Conservation (phyloP, 352 stramenopile species). For the Phytopythium boreale region DNA sequence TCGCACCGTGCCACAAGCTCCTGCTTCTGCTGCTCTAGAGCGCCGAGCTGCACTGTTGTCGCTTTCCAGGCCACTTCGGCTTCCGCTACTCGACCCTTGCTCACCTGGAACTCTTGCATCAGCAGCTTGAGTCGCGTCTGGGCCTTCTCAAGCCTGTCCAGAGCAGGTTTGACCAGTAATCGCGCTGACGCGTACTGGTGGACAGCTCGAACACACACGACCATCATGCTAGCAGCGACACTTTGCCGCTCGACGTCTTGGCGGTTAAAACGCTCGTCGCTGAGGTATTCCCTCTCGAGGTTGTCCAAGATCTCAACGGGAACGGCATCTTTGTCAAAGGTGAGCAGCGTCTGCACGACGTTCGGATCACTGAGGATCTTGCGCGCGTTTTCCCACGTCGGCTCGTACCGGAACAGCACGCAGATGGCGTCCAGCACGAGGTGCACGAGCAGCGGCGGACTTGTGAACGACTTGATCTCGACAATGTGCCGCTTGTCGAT, state of each 20-base stretch:
- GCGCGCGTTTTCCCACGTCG: constrained; percentile 70
- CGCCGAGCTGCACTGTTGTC: constrained; percentile 22
- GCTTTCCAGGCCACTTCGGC: constrained; percentile 36
- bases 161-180: constrained; percentile 52
- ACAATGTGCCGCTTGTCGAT: constrained; percentile 76
- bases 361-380: constrained; percentile 62
- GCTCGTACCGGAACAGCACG: constrained; percentile 65
- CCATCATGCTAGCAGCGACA: constrained; percentile 73
- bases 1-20: constrained; percentile 22
- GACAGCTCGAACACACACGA: constrained; percentile 70
- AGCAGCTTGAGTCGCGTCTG: constrained; percentile 46
- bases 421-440: constrained; percentile 71
- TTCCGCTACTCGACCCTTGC: constrained; percentile 52
- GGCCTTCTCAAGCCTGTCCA: constrained; percentile 63
- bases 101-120: constrained; percentile 66
- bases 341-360: constrained; percentile 64
- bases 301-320: constrained; percentile 29
- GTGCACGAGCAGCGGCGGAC: constrained; percentile 62
- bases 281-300: constrained; percentile 46
- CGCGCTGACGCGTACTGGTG: constrained; percentile 52
- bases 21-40: constrained; percentile 21
- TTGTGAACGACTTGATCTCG: constrained; percentile 85
- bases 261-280: constrained; percentile 48
- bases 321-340: constrained; percentile 74
- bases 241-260: constrained; percentile 78